A percentile compares a stretch with the other conserved stretches of the same genome.
Evolutionary conservation across 2,329 filamentous ascomycete species (phyloP).

Genomic region (Periconia digitata): DNA sequence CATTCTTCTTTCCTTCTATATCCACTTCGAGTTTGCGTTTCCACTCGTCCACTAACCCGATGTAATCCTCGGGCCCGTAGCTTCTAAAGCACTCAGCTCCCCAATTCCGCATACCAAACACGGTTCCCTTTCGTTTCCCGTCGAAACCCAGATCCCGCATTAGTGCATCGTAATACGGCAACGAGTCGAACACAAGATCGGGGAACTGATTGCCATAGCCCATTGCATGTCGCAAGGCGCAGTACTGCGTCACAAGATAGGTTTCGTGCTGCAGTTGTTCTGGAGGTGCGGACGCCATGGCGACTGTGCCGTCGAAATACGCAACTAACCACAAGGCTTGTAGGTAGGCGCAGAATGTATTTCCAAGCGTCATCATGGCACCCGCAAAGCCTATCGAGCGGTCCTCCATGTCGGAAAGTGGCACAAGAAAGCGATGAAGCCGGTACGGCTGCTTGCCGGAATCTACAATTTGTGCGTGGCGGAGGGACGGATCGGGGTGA

Average conservation of each 20-base stretch:
- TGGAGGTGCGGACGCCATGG: constrained; percentile 11
- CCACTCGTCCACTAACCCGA: constrained; percentile 58
- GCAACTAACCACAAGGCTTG: constrained; percentile 57
- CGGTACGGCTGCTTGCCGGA: too few relatives aligned
- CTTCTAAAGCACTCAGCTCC: constrained; percentile 49
- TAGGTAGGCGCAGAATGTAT: constrained; percentile 40
- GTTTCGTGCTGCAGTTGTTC: constrained; percentile 38
- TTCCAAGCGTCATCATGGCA: constrained; percentile 41
- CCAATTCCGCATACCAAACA: constrained; percentile 36
- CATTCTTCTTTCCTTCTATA: constrained; percentile 6
- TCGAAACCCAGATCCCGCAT: constrained; percentile 66
- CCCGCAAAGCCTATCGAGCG: too few relatives aligned
- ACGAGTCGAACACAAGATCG: constrained; percentile 74
- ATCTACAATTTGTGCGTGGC: too few relatives aligned
- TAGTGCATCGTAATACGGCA: constrained; percentile 73
- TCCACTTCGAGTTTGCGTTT: constrained; percentile 3
- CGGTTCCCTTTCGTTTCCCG: constrained; percentile 15
- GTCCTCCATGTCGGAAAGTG: too few relatives aligned
- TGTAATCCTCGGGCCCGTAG: constrained; percentile 63
- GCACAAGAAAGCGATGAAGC: too few relatives aligned
- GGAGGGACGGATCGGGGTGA: constrained; percentile 23
- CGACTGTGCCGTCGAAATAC: constrained; percentile 60
- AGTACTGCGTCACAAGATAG: constrained; percentile 67
- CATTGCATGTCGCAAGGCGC: constrained; percentile 67
- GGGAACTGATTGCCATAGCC: constrained; percentile 65